Base-by-base conservation (phyloP, 2,329 filamentous ascomycete genomes). In the Epichloe aotearoae region DNA sequence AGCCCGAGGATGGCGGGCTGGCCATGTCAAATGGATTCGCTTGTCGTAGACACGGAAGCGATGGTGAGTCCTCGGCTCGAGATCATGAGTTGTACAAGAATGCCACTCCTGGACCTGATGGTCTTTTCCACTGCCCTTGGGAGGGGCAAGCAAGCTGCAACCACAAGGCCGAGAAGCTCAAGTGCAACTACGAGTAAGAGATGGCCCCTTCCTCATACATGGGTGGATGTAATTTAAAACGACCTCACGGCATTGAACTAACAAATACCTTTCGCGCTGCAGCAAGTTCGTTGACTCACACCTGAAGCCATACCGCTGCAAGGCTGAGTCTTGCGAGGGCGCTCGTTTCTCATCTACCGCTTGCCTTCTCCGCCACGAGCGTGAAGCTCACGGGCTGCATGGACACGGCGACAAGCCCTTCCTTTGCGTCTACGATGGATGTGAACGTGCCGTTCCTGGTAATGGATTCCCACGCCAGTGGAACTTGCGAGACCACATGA, bases 281-380 rank as follows among this genome's bases (percentile, higher is more conserved):
- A 95, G 90, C 78, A 97, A 97, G 77, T 95, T 93, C 61, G 83
- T 97, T 59, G 91, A 97, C 70, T 96, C 91, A 30, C 91, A 97
- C 71, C 70, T 96, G 63, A 95, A 94, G 78, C 91, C 91, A 15
- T 97, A 96, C 73, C 84, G 88, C 54, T 97, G 91, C 84, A 94
- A 93, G 80, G 77, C 84, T 57, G 75, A 82, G 55, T 79, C 82
- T 23, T 97, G 91, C 71, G 82, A 88, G 66, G 86, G 88, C 64
- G 82, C 88, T 56, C 83, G 86, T 42, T 97, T 97, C 69, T 96
- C 91, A 15, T 96, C 91, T 40, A 96, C 91, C 55, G 91, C 91
- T 37, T 96, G 91, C 68, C 79, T 95, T 26, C 85, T 96, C 54
- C 87, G 91, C 54, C 91, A 97, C 63, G 91, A 96, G 73, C 84